Evolutionary conservation across 768 basidiomycete species (phyloP).

Genomic region (Cyathus striatus): DNA sequence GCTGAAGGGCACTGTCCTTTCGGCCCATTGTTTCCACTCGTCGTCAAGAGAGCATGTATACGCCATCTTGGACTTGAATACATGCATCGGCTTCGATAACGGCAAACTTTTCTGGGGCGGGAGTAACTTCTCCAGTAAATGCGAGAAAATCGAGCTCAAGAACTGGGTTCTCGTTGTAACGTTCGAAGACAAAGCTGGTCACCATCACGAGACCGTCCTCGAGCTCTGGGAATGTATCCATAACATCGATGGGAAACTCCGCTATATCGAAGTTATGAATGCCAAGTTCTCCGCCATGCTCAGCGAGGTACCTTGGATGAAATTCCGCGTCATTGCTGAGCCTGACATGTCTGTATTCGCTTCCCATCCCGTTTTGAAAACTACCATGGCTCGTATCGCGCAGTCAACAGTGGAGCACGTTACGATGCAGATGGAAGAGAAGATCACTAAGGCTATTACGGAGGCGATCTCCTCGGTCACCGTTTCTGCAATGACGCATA

Average conservation of each 20-base stretch:
- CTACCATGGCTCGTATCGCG: not conserved
- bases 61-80: not conserved
- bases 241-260: not conserved
- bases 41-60: not conserved
- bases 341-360: conserved; percentile 15
- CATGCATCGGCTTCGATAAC: not conserved
- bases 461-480: not conserved
- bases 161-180: not conserved
- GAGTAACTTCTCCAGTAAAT: not conserved
- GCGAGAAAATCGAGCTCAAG: not conserved
- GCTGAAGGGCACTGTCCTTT: not conserved
- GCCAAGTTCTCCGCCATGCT: not conserved
- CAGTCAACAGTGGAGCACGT: not conserved
- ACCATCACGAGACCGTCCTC: not conserved
- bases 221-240: not conserved
- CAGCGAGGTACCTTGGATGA: conserved; percentile 21
- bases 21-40: not conserved
- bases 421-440: not conserved
- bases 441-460: not conserved
- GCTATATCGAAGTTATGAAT: not conserved
- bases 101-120: not conserved
- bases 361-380: conserved; percentile 4
- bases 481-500: not conserved
- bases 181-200: not conserved
- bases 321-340: conserved; percentile 19